Base-by-base conservation (phyloP, 2,329 filamentous ascomycete genomes). In the Microsporum audouinii region DNA sequence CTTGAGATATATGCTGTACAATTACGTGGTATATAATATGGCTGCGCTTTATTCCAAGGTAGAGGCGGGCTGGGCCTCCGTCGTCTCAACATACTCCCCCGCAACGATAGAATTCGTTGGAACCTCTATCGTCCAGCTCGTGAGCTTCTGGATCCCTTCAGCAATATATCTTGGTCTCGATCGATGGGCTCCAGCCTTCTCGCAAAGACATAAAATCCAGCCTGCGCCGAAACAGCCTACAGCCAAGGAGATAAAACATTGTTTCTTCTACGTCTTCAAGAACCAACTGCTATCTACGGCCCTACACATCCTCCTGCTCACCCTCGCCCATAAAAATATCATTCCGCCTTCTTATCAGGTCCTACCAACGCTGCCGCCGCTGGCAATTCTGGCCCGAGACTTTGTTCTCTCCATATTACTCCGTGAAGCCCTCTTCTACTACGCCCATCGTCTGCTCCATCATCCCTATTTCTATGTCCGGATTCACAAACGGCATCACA, bases 401-500 rank as follows among this genome's bases (percentile, higher is more conserved):
- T 62, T 83, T 27, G 3, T 71, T 6, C 51, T 79, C 63, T 76
- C 74, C 59, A 64, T 76, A 2, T 47, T 79, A 61, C 76, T 76
- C 59, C 65, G 76, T 2, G 82, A 84, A 65, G 63, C 75, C 1
- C 65, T 81, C 17, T 84, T 84, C 70, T 84, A 84, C 71, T 82
- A 82, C 65, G 68, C 73, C 29, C 82, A 84, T 68, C 79, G 82
- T 5, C 65, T 80, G 2, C 71, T 84, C 3, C 82, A 84, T 69
- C 67, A 72, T 4, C 79, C 76, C 0, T 68, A 64, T 4, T 68
- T 82, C 4, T 84, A 84, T 71, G 69, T 69, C 8, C 70, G 70
- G 36, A 76, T 84, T 62, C 82, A 84, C 72, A 83, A 83, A 65
- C 72, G 72, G 27, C 82, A 84, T 66, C 82, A 84, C 71, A 72